Base-by-base conservation (phyloP, 1,284 basidiomycete genomes). In the Cystobasidium pallidum region DNA sequence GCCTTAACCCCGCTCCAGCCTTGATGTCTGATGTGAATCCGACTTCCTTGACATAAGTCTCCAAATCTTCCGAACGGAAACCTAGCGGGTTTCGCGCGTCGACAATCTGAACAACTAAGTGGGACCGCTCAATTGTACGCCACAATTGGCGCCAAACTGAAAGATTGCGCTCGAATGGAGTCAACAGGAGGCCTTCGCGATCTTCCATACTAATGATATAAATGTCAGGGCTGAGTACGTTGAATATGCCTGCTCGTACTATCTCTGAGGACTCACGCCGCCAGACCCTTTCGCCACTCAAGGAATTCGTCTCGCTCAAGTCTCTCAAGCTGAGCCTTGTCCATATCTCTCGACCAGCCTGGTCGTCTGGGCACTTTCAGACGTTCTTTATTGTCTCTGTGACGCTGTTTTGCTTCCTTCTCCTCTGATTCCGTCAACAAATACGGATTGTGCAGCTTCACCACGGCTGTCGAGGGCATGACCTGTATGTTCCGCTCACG, bases 61-160 rank as follows among this genome's bases (percentile, higher is more conserved):
- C 94, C 55, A 98, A 82, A 83, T 98, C 94, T 77, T 92, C 90
- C 75, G 92, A 95, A 54, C 94, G 87, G 81, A 98, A 97, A 28
- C 88, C 85, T 15, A 94, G 83, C 0, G 94, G 94, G 83, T 96
- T 96, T 52, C 94, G 87, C 11, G 92, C 94, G 79, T 97, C 94
- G 58, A 97, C 92, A 73, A 97, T 97, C 82, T 97, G 94, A 0
- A 97, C 92, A 49, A 97, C 83, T 13, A 98, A 86, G 78, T 96
- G 92, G 4, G 93, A 95, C 52, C 94, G 87, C 82, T 98, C 94
- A 21, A 96, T 81, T 0, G 97, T 94, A 74, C 94, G 86, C 94
- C 94, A 97, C 2, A 97, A 85, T 79, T 98, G 94, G 61, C 94
- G 85, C 94, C 94, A 97, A 13, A 97, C 92, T 84, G 96, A 93